phyloP scores from a whole-genome alignment of 2,329 filamentous ascomycete genomes.

The Fusarium coicis region DNA sequence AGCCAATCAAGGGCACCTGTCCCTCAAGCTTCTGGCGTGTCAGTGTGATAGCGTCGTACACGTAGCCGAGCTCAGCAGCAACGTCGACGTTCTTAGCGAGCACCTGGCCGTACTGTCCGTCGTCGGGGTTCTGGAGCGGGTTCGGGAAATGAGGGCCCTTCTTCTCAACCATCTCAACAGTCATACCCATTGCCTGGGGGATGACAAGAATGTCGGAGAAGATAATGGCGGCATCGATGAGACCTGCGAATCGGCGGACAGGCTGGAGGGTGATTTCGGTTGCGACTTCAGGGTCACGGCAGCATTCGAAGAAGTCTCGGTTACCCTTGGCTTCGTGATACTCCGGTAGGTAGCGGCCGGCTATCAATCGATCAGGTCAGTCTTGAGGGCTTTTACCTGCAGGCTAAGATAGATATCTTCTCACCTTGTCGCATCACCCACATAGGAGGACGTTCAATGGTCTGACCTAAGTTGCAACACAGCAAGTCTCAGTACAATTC shows the following conservation, averaged over 20 bases:
- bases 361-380: slow-evolving; percentile 57
- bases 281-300: slow-evolving; percentile 89
- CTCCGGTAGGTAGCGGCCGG: slow-evolving; percentile 95
- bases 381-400: neutral
- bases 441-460: slow-evolving; percentile 91
- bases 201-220: slow-evolving; percentile 99
- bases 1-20: slow-evolving; percentile 91
- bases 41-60: slow-evolving; percentile 93
- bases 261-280: slow-evolving; percentile 95
- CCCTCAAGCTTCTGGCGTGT: slow-evolving; percentile 89
- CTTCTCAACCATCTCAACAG: slow-evolving; percentile 98
- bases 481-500: slow-evolving; percentile 35
- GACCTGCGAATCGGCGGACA: slow-evolving; percentile 87
- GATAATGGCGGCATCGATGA: slow-evolving; percentile 97
- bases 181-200: slow-evolving; percentile 97
- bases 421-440: slow-evolving; percentile 99
- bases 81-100: slow-evolving; percentile 85
- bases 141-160: slow-evolving; percentile 95
- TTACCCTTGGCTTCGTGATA: slow-evolving; percentile 94
- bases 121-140: slow-evolving; percentile 81
- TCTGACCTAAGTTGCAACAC: slow-evolving; percentile 70
- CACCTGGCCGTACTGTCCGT: slow-evolving; percentile 84
- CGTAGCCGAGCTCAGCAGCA: slow-evolving; percentile 85
- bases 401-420: slow-evolving; percentile 16
- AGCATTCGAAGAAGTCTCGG: slow-evolving; percentile 98